phyloP scores from a whole-genome alignment of 2,329 filamentous ascomycete genomes.

The Ascochyta pisi region DNA sequence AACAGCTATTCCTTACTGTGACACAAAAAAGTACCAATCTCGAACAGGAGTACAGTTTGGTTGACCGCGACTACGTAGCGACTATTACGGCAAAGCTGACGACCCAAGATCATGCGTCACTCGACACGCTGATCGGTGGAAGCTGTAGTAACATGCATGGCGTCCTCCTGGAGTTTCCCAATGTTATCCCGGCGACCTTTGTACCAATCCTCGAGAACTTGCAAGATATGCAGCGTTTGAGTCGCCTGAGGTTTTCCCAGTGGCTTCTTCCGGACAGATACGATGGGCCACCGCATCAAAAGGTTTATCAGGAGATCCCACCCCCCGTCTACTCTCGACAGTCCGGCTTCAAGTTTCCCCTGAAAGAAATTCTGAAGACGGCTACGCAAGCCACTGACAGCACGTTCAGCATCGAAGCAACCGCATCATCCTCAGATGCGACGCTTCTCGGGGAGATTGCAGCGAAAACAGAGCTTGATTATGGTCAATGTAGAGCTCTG shows the following conservation, averaged over 20 bases:
- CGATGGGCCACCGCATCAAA: not conserved
- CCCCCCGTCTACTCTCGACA: constrained; percentile 36
- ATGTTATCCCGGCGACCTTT: constrained; percentile 41
- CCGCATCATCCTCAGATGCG: constrained; percentile 23
- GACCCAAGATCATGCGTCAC: constrained; percentile 19
- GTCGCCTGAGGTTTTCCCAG: constrained; percentile 34
- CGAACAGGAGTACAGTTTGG: constrained; percentile 15
- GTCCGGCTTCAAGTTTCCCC: constrained; percentile 28
- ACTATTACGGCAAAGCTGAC: constrained; percentile 27
- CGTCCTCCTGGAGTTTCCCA: constrained; percentile 37
- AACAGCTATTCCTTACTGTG: constrained; percentile 40
- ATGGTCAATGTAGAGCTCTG: constrained; percentile 58
- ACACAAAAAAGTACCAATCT: constrained; percentile 16
- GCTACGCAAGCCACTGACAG: not conserved
- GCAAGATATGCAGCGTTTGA: constrained; percentile 33
- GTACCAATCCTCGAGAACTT: constrained; percentile 36
- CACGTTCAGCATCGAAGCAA: constrained; percentile 18
- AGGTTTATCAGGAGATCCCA: constrained; percentile 25
- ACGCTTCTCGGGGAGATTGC: constrained; percentile 23
- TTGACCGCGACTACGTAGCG: constrained; percentile 7
- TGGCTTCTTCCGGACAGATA: constrained; percentile 35
- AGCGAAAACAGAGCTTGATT: constrained; percentile 55
- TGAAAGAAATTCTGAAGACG: constrained; percentile 26
- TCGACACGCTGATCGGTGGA: constrained; percentile 23
- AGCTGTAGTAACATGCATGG: constrained; percentile 20